phyloP scores from a whole-genome alignment of 257 asterid genomes.

The Solanum commersonii region DNA sequence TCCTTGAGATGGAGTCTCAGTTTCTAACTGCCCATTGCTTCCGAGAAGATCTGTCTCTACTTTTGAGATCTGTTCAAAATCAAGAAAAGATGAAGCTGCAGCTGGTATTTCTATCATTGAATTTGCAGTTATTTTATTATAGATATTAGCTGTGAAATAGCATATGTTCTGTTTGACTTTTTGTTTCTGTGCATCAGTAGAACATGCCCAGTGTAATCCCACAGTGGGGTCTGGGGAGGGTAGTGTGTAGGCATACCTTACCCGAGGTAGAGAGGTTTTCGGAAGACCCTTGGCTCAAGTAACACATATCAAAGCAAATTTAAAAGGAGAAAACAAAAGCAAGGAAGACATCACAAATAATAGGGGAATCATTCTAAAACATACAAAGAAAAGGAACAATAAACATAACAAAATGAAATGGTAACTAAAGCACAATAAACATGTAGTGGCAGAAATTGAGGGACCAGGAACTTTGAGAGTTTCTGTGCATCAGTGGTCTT shows the following conservation, averaged over 20 bases:
- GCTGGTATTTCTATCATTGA: slow-evolving; percentile 35
- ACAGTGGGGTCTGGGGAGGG: background rate
- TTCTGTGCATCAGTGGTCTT: background rate
- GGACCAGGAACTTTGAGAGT: background rate
- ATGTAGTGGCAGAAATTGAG: background rate
- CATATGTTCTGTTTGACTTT: background rate
- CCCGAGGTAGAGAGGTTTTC: background rate
- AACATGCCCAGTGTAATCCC: background rate
- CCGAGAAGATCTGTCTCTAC: slow-evolving; percentile 70
- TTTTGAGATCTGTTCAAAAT: slow-evolving; percentile 77
- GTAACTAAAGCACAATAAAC: background rate
- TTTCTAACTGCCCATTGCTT: slow-evolving; percentile 56
- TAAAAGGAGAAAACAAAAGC: background rate
- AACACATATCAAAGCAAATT: background rate
- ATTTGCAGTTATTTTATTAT: background rate
- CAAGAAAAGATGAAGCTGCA: slow-evolving; percentile 88
- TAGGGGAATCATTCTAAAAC: background rate
- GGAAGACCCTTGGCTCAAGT: background rate
- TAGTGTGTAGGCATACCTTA: background rate
- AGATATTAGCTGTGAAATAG: background rate
- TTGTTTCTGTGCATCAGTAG: background rate
- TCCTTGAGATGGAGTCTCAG: slow-evolving; percentile 63
- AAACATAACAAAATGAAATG: background rate
- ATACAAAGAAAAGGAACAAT: background rate
- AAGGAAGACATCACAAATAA: background rate